Conservation (phyloP, 2,329 filamentous ascomycete genomes). For the Penicillium decumbens region DNA sequence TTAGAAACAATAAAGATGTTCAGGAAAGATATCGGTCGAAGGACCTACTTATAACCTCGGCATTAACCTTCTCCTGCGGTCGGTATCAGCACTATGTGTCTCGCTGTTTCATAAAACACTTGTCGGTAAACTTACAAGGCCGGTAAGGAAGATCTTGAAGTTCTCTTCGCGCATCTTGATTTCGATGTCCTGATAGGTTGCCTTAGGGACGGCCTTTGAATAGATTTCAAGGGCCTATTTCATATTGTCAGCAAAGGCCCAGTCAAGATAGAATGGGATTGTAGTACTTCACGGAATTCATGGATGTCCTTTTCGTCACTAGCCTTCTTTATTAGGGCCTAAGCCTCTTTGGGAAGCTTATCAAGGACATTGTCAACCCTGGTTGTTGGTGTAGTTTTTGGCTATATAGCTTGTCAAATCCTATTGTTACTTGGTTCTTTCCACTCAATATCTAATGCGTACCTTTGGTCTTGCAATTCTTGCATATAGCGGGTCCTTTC, state of each 20-base stretch:
- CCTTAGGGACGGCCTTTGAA: conserved; percentile 45
- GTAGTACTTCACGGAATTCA: conserved; percentile 45
- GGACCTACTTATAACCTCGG: conserved; percentile 43
- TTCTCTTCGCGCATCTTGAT: conserved; percentile 47
- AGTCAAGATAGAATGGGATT: not conserved
- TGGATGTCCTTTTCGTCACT: conserved; percentile 49
- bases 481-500: conserved; percentile 42
- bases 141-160: conserved; percentile 50
- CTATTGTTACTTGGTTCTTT: not conserved
- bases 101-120: not conserved
- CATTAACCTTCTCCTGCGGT: conserved; percentile 40
- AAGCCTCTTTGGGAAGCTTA: conserved; percentile 47
- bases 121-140: conserved; percentile 34
- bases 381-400: conserved; percentile 44
- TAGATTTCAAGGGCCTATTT: conserved; percentile 48
- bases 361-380: conserved; percentile 45
- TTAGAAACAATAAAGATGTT: no score
- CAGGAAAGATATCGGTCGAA: no score
- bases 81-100: conserved; percentile 6
- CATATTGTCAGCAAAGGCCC: conserved; percentile 8
- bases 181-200: conserved; percentile 49
- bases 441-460: conserved; percentile 4
- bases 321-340: conserved; percentile 48
- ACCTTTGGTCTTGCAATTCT: conserved; percentile 47
- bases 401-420: conserved; percentile 41